Evolutionary conservation across 1,139 yeast genomes (phyloP).

Genomic region (Geotrichum fermentans): DNA sequence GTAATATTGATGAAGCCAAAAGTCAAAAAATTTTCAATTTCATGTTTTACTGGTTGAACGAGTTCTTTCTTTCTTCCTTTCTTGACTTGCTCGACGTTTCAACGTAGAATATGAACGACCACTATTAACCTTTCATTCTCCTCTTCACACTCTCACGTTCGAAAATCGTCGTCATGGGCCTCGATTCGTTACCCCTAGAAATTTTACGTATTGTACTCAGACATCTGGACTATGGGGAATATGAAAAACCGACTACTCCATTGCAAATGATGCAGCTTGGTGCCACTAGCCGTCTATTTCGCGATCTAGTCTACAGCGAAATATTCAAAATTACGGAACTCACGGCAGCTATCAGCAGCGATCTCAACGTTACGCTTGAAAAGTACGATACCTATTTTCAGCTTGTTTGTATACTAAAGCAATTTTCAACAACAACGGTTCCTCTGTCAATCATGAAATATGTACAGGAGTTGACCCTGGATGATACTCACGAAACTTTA

Average conservation of each 20-base stretch:
- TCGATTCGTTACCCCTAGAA: slow-evolving; percentile 4
- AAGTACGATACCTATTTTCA: neutral
- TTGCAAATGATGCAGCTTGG: neutral
- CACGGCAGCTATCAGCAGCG: neutral
- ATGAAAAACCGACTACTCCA: neutral
- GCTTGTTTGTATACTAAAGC: neutral
- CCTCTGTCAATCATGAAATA: neutral
- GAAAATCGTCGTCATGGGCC: too few relatives aligned
- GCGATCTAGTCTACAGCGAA: neutral
- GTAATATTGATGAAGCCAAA: too few relatives aligned
- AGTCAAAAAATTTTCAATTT: too few relatives aligned
- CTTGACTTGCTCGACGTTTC: too few relatives aligned
- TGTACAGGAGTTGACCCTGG: too few relatives aligned
- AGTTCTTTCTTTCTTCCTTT: too few relatives aligned
- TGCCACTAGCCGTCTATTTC: slow-evolving; percentile 2
- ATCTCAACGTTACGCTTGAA: neutral
- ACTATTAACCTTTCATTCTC: too few relatives aligned
- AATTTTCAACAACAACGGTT: neutral
- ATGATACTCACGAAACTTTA: neutral
- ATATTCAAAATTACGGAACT: neutral
- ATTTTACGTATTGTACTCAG: neutral
- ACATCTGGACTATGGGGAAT: neutral
- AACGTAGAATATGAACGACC: too few relatives aligned
- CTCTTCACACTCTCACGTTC: too few relatives aligned
- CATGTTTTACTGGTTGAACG: too few relatives aligned